Base-by-base conservation (phyloP, 208 protist genomes). In the Leishmania arabica region DNA sequence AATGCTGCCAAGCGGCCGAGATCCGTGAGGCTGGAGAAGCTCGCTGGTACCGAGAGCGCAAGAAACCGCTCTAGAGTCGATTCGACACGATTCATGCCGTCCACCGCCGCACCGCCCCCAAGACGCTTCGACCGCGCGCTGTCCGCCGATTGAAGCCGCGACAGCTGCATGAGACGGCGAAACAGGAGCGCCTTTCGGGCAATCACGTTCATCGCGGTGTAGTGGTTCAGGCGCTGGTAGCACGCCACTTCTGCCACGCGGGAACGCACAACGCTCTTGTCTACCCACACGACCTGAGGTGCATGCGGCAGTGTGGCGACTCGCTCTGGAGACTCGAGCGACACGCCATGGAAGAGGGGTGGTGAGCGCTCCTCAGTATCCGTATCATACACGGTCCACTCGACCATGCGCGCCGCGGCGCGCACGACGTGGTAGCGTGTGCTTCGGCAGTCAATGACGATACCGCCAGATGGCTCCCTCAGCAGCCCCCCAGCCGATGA, bases 181-280 rank as follows among this genome's bases (percentile, higher is more conserved):
- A 97, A 98, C 1, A 99, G 88, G 15, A 84, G 74, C 51, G 93
- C 95, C 86, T 99, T 99, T 45, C 97, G 86, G 2, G 92, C 90
- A n/a, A 99, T 91, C 42, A 91, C 85, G 60, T 93, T 65, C 94
- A 99, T 99, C 1, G 86, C 88, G 2, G 95, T 86, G 77, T 98
- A 99, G 88, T 99, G 98, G 85, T 99, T 99, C 27, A 99, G 89
- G 1, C 93, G 87, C 83, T 99, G 97, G 60, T 86, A 90, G 51
- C 81, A 87, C 34, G 76, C 79, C 72, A 99, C 75, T 15, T 58
- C 80, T 17, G 89, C 86, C 2, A 99, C 91, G 45, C 93, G 85
- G 4, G 89, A 69, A 13, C 80, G 21, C 27, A 88, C 19, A 15
- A 98, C 91, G 80, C 91, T 98, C 49, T 88, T 91, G 77, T 99